Percentiles rank a stretch among this genome's conserved stretches.
phyloP scores from a whole-genome alignment of 768 basidiomycete genomes.

The Glaciozyma antarctica region DNA sequence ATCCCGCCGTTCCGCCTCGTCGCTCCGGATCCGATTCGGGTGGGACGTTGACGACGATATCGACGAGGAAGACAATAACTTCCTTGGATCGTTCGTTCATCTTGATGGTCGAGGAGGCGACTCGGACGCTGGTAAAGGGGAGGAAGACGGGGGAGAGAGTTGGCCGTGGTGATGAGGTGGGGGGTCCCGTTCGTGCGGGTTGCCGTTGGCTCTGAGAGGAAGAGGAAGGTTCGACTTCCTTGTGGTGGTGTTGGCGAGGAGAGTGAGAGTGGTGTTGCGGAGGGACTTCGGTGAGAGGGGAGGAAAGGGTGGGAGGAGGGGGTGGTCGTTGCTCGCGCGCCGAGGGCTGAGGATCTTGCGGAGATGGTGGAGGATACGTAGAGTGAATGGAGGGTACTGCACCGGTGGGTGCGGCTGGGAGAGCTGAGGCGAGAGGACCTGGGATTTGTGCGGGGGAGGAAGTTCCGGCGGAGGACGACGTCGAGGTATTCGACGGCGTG shows the following conservation, averaged over 20 bases:
- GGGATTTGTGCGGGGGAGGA: neutral
- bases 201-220: neutral
- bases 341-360: neutral
- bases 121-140: conserved; percentile 56
- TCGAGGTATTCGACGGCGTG: conserved; percentile 11
- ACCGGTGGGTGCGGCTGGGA: neutral
- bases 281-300: neutral
- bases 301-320: neutral
- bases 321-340: too few species aligned
- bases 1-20: conserved; percentile 17
- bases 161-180: conserved; percentile 1
- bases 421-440: neutral
- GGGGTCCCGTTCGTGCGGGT: neutral
- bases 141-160: conserved; percentile 41
- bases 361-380: neutral
- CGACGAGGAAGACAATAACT: conserved; percentile 75
- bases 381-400: neutral
- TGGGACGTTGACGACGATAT: conserved; percentile 44
- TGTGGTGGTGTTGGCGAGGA: neutral
- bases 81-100: conserved; percentile 88
- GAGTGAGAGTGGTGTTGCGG: neutral
- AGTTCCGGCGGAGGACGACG: neutral
- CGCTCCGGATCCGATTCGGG: conserved; percentile 2
- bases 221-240: neutral
- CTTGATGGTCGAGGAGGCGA: conserved; percentile 72